Evolutionary conservation across 2,329 filamentous ascomycete genomes (phyloP), one percentile per base, ranked within the genome.

Genomic region (Penicillium sp.): DNA sequence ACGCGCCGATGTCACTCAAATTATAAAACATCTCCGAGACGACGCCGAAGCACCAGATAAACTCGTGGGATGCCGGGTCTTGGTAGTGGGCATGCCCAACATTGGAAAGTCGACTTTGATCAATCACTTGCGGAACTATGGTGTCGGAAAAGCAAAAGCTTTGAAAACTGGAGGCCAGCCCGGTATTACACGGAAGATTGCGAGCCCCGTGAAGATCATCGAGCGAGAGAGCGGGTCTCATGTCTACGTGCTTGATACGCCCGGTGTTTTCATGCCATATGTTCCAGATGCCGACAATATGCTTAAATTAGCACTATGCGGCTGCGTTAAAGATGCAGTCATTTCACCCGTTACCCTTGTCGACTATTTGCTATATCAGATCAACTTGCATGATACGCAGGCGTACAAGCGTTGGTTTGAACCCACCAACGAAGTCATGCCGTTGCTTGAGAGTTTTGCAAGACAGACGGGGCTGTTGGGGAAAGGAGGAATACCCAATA

Each of bases 81-180:
- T 99, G 75, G 86, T 98, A 0, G 93, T 98, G 14, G 95, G 95
- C 57, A 97, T 99, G 93, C 95, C 95, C 38, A 99, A 99, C 73
- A 91, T 96, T 0, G 95, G 95, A 38, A 99, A 99, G 78, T 96
- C 91, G 49, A 92, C 93, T 1, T 82, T 99, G n/a, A 86, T 99
- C 43, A 99, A 99, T 75, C 86, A 88, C 15, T 83, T 98, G 51
- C 88, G 95, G 20, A 84, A 82, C 42, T 81, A 83, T 17, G 91
- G 92, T 42, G 84, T 91, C 66, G 78, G 83, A 20, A 76, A 74
- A 60, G 71, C 69, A n/a, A 96, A 94, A 73, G 93, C 88, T 1
- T 91, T 93, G 39, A 83, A 81, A 63, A 97, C 93, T 1, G 95
- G 95, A 10, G 88, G 89, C 11, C 88, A 97, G 70, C 93, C 95